Evolutionary conservation across 2,329 filamentous ascomycete genomes (phyloP), one percentile per base, ranked within the genome.

Genomic region (Thyridium curvatum): DNA sequence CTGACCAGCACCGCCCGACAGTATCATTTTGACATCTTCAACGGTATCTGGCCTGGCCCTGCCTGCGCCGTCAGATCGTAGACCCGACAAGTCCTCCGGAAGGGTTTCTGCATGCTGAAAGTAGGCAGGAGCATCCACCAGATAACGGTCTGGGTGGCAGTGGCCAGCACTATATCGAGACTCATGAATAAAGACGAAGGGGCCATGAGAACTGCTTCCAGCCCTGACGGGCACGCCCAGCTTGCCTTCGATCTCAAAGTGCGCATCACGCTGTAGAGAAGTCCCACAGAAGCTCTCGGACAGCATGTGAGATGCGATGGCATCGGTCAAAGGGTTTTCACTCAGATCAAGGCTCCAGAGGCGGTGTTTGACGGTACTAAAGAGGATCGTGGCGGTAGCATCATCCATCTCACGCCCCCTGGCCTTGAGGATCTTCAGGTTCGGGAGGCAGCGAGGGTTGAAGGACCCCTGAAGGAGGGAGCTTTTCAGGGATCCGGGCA

Each of bases 261-360:
- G 58, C 6, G 49, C 47, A n/a, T 60, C 52, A 1, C 56, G 34
- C 18, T 59, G 58, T n/a, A 66, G 52, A 2, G 54, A 50, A 8
- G 49, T 45, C 12, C 41, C 36, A 3, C 54, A 52, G 12, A 70
- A 58, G 43, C 60, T 65, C 14, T 47, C 45, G 34, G 42, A 21
- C 40, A 41, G 32, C 17, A 18, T 6, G 52, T 32, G 6, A 53
- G 59, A 50, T 10, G 77, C 48, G 4, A 58, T 47, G 3, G 30
- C 47, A 47, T 80, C 75, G 0, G 66, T 69, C 9, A 82, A 50
- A 10, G 60, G 63, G 46, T 82, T 82, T 6, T 64, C 38, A 30
- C 64, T 60, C 1, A 81, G 36, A 44, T 82, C 75, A 4, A 81
- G 50, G 46, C 76, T 77, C 76, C 77, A 81, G 10, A 81, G 52